A percentile compares a stretch with the other conserved stretches of the same genome.
phyloP scores from a whole-genome alignment of 371 early-diverging fungal genomes.

The Mortierella sp. region DNA sequence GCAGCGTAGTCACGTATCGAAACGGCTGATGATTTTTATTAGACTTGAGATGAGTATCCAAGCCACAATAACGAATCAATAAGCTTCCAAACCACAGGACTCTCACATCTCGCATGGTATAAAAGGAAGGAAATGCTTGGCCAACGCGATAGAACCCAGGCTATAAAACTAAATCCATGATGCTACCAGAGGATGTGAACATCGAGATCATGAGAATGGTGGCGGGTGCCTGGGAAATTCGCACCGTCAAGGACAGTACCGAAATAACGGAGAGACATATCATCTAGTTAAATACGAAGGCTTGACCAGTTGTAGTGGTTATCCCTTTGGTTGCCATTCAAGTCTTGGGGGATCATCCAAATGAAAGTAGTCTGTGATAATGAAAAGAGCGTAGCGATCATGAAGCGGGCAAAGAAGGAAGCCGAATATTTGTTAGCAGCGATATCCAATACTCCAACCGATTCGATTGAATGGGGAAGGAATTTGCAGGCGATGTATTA shows the following conservation, averaged over 20 bases:
- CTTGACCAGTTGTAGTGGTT: slow-evolving; percentile 35
- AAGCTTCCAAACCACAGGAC: slow-evolving; percentile 52
- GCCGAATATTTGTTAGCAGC: slow-evolving; percentile 42
- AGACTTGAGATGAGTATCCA: slow-evolving; percentile 45
- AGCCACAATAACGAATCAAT: slow-evolving; percentile 47
- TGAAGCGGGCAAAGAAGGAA: slow-evolving; percentile 35
- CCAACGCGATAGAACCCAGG: slow-evolving; percentile 52
- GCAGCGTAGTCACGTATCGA: slow-evolving; percentile 41
- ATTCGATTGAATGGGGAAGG: slow-evolving; percentile 52
- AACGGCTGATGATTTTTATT: slow-evolving; percentile 32
- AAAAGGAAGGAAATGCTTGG: slow-evolving; percentile 46
- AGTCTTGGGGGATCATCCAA: slow-evolving; percentile 52
- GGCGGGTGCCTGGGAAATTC: slow-evolving; percentile 45
- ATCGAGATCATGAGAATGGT: slow-evolving; percentile 53
- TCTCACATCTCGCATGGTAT: slow-evolving; percentile 38
- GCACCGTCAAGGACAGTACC: slow-evolving; percentile 38
- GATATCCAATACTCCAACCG: slow-evolving; percentile 37
- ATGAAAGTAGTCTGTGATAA: slow-evolving; percentile 37
- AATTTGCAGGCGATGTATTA: slow-evolving; percentile 47
- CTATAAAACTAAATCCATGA: slow-evolving; percentile 39
- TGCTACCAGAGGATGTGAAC: slow-evolving; percentile 51
- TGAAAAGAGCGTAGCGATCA: slow-evolving; percentile 34
- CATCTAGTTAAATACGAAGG: slow-evolving; percentile 51
- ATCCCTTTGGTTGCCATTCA: slow-evolving; percentile 44
- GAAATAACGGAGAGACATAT: slow-evolving; percentile 43